phyloP scores from a whole-genome alignment of 2,329 filamentous ascomycete genomes.

The Cadophora sp. region DNA sequence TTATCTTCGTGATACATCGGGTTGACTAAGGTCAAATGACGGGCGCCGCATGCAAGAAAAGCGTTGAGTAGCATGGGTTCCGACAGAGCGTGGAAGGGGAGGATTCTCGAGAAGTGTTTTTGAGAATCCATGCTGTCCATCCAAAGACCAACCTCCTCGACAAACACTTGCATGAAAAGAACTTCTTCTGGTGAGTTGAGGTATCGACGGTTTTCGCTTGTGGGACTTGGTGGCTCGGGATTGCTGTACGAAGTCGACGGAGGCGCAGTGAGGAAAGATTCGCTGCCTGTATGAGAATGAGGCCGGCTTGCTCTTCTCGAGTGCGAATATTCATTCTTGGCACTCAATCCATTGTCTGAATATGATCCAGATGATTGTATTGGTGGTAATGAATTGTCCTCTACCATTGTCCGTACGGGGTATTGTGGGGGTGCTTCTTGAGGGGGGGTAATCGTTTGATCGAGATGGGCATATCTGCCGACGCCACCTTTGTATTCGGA shows the following conservation, averaged over 20 bases:
- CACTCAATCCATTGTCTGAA: constrained; percentile 33
- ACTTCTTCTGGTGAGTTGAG: constrained; percentile 80
- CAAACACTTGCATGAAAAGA: constrained; percentile 89
- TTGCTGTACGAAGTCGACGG: constrained; percentile 46
- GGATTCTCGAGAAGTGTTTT: constrained; percentile 83
- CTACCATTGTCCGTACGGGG: constrained; percentile 32
- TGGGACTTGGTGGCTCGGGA: constrained; percentile 45
- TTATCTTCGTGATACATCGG: constrained; percentile 76
- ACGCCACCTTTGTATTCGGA: constrained; percentile 86
- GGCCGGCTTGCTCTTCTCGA: constrained; percentile 41
- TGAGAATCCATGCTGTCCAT: constrained; percentile 90
- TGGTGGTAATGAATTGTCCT: constrained; percentile 41
- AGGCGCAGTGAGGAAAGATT: constrained; percentile 48
- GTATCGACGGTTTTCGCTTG: constrained; percentile 61
- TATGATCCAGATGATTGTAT: constrained; percentile 40
- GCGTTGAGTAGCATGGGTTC: constrained; percentile 91
- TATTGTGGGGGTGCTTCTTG: constrained; percentile 38
- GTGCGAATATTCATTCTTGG: constrained; percentile 38
- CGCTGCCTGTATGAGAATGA: constrained; percentile 43
- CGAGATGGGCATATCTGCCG: constrained; percentile 70
- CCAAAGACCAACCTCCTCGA: constrained; percentile 89
- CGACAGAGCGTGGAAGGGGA: constrained; percentile 83
- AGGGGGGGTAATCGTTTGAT: constrained; percentile 46
- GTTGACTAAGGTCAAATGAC: constrained; percentile 77
- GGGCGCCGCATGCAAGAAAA: constrained; percentile 85